Conservation (phyloP, 2,329 filamentous ascomycete species). For the Xylaria sp. region DNA sequence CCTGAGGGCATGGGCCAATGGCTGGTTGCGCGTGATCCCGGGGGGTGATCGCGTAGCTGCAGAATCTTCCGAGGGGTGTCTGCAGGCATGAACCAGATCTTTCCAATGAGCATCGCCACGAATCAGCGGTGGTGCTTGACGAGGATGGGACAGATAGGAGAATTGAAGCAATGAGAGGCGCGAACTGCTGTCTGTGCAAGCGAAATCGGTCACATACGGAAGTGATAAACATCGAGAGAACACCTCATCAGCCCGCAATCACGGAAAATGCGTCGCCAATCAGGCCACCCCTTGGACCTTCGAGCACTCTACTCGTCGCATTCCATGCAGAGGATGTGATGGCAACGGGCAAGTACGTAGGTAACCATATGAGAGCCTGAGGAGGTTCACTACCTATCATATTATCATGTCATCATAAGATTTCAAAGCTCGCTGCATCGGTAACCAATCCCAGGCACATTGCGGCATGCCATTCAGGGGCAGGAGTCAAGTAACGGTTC, state of each 20-base stretch:
- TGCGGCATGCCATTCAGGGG: neutral
- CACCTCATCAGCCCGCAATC: too few species aligned
- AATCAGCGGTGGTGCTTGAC: neutral
- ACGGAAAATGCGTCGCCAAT: neutral
- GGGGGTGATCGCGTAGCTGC: conserved; percentile 4
- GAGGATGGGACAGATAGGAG: neutral
- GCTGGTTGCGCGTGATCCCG: neutral
- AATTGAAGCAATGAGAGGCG: neutral
- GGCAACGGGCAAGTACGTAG: too few species aligned
- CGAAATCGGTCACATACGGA: neutral
- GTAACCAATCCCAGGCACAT: neutral
- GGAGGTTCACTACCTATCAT: too few species aligned
- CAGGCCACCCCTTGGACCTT: neutral
- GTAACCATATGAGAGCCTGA: too few species aligned
- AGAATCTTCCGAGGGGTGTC: conserved; percentile 12
- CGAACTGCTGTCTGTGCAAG: neutral
- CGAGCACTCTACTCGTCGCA: neutral
- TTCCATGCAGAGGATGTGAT: neutral
- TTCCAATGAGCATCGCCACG: conserved; percentile 3
- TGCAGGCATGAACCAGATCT: conserved; percentile 11
- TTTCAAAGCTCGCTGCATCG: neutral
- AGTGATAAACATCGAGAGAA: neutral
- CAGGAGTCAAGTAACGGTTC: neutral
- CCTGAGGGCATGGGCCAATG: neutral
- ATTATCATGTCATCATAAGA: too few species aligned